These are phyloP conservation scores for Gremmenia infestans DNA, from an alignment of 2,329 filamentous ascomycete species.

Conservation along the genomic window DNA sequence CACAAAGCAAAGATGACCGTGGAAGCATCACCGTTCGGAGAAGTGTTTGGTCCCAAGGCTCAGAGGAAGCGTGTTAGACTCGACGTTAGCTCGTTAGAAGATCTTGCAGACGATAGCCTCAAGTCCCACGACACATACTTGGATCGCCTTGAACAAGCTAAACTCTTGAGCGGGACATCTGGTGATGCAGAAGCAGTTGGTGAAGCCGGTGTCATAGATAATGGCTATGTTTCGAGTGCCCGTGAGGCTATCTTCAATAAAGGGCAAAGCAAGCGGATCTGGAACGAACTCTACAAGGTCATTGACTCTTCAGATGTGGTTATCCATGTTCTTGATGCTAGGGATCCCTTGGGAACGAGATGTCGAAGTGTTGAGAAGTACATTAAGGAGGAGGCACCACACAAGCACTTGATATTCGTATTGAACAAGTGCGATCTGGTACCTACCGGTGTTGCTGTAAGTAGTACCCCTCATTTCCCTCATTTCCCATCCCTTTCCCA, in stretches of 20 bases:
- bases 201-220: constrained; percentile 37
- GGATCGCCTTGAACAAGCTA: constrained; percentile 74
- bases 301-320: constrained; percentile 95
- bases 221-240: constrained; percentile 54
- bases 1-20: constrained; percentile 93
- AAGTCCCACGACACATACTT: constrained; percentile 78
- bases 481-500: constrained; percentile 10
- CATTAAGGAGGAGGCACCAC: constrained; percentile 83
- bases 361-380: constrained; percentile 92
- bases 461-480: constrained; percentile 40
- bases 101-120: constrained; percentile 73
- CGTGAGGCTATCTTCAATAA: constrained; percentile 87
- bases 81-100: constrained; percentile 72
- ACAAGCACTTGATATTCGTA: constrained; percentile 91
- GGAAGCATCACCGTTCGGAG: constrained; percentile 77
- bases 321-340: constrained; percentile 87
- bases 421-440: constrained; percentile 92
- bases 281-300: constrained; percentile 94
- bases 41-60: constrained; percentile 89
- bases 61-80: constrained; percentile 92
- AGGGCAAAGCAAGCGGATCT: constrained; percentile 91
- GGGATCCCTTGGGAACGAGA: constrained; percentile 84
- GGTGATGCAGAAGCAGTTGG: constrained; percentile 46
- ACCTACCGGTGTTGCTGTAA: constrained; percentile 89
- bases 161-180: constrained; percentile 66